Conservation (phyloP, 768 basidiomycete genomes). For the Mycena rebaudengoi region DNA sequence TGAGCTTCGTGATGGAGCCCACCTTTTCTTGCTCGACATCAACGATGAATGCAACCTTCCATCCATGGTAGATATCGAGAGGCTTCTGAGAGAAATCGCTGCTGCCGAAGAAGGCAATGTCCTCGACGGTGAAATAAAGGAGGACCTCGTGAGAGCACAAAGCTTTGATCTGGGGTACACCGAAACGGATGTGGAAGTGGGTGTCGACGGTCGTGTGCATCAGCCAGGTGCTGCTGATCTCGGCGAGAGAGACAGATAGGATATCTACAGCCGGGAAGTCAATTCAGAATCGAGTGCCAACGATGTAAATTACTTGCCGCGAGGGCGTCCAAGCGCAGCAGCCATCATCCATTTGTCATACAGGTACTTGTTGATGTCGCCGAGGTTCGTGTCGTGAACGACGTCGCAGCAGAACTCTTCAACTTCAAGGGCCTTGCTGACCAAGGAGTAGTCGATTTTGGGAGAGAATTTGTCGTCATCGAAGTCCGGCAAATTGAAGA, state of each 20-base stretch:
- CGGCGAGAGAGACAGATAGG: slow-evolving; percentile 21
- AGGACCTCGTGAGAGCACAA: slow-evolving; percentile 30
- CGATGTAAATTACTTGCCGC: background rate
- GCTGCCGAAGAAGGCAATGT: slow-evolving; percentile 2
- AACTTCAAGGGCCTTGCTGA: slow-evolving; percentile 12
- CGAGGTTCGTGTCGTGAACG: slow-evolving; percentile 18
- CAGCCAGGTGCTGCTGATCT: slow-evolving; percentile 26
- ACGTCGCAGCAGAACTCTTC: slow-evolving; percentile 15
- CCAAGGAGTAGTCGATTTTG: slow-evolving; percentile 31
- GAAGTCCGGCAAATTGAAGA: slow-evolving; percentile 34
- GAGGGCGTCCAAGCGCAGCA: slow-evolving; percentile 7
- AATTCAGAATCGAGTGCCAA: background rate
- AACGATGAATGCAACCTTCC: slow-evolving; percentile 29
- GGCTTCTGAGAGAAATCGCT: background rate
- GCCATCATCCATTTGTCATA: slow-evolving; percentile 18
- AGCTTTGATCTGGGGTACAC: slow-evolving; percentile 26
- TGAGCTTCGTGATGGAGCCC: slow-evolving; percentile 5
- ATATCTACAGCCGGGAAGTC: background rate
- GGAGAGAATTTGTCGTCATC: slow-evolving; percentile 22
- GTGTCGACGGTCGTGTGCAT: slow-evolving; percentile 16
- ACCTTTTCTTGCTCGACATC: slow-evolving; percentile 24
- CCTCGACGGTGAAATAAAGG: slow-evolving; percentile 26
- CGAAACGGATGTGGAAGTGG: slow-evolving; percentile 32
- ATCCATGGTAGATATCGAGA: slow-evolving; percentile 17
- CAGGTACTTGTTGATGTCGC: slow-evolving; percentile 28